These are phyloP conservation scores for Prosopis cineraria DNA, from an alignment of 306 rosid genomes.

Conservation along the genomic window DNA sequence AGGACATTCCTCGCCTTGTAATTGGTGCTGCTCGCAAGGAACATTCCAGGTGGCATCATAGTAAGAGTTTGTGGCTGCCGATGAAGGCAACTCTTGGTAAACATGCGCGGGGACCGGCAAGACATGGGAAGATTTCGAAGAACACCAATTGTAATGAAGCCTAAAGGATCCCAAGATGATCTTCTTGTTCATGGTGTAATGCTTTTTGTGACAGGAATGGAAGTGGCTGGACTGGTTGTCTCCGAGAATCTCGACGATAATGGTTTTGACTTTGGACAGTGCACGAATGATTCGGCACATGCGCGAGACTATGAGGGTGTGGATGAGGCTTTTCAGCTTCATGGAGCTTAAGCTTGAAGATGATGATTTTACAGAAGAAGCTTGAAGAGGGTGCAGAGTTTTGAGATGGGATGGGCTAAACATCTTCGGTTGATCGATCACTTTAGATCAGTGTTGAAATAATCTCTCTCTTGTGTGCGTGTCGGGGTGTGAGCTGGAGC, in stretches of 20 bases:
- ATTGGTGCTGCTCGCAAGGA: constrained; percentile 19
- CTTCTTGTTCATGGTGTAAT: constrained; percentile 46
- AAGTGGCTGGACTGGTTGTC: constrained; percentile 43
- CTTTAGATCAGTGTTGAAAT: background rate
- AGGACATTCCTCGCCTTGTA: constrained; percentile 29
- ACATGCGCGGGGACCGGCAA: constrained; percentile 64
- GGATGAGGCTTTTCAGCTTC: constrained; percentile 67
- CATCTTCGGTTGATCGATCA: constrained; percentile 42
- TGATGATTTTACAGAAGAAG: constrained; percentile 49
- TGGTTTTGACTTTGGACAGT: constrained; percentile 60
- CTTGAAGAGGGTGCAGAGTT: constrained; percentile 54
- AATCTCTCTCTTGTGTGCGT: background rate
- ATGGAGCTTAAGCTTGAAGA: constrained; percentile 54
- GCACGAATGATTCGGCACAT: constrained; percentile 60
- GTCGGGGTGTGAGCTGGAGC: background rate
- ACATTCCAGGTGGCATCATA: constrained; percentile 51
- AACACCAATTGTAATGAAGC: constrained; percentile 91
- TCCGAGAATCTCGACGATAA: constrained; percentile 45
- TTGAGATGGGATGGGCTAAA: constrained; percentile 55
- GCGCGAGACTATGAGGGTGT: constrained; percentile 65
- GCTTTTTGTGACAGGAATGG: constrained; percentile 34
- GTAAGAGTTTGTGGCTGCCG: constrained; percentile 33
- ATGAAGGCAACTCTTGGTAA: constrained; percentile 42
- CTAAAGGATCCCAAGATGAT: constrained; percentile 82
- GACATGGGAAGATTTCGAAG: constrained; percentile 76